phyloP scores from a whole-genome alignment of 140 eudicot genomes.

The Oenanthe javanica region DNA sequence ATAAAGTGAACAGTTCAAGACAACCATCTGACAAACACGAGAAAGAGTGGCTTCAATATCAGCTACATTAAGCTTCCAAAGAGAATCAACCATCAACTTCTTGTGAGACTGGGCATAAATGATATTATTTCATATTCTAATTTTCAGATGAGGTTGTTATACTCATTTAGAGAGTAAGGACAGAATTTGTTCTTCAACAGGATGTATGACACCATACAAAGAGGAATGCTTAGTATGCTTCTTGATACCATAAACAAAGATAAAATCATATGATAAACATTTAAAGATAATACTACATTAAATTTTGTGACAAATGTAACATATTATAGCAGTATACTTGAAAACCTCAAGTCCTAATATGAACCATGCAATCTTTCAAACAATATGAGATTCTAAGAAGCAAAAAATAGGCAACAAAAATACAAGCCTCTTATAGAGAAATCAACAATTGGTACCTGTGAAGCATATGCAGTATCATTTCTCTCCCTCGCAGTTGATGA shows the following conservation, averaged over 20 bases:
- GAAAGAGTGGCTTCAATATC: constrained; percentile 86
- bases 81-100: constrained; percentile 87
- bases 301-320: not conserved
- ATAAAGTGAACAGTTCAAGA: not conserved
- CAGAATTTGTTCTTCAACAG: not conserved
- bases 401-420: not conserved
- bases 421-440: constrained; percentile 6
- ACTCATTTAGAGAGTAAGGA: not conserved
- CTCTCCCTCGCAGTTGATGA: constrained; percentile 29
- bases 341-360: not conserved
- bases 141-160: not conserved
- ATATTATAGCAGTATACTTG: not conserved
- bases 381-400: constrained; percentile 9
- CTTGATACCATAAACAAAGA: not conserved
- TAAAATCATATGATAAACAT: not conserved
- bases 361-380: not conserved
- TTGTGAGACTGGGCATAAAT: constrained; percentile 42
- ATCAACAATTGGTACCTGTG: constrained; percentile 44
- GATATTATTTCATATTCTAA: not conserved
- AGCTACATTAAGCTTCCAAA: constrained; percentile 95
- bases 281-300: not conserved
- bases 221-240: not conserved
- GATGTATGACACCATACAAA: not conserved
- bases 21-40: constrained; percentile 91
- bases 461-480: constrained; percentile 31